Evolutionary conservation across 1,284 basidiomycete genomes (phyloP).

Genomic region (Melampsora americana): DNA sequence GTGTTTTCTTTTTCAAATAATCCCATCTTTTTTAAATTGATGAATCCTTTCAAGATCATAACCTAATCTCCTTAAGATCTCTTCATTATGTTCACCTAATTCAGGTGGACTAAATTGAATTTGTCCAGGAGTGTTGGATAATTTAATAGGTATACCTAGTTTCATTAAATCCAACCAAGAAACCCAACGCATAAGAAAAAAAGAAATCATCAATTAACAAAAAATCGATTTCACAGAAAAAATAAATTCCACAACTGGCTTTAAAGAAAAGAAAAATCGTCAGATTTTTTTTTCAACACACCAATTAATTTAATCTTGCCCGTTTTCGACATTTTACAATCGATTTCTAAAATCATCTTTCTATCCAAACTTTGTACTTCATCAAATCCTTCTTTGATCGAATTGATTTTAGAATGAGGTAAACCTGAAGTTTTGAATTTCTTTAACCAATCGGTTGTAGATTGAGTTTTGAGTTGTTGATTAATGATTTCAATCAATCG

Average conservation of each 20-base stretch:
- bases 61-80: conserved; percentile 60
- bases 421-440: conserved; percentile 76
- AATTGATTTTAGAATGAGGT: conserved; percentile 88
- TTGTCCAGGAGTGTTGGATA: conserved; percentile 25
- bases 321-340: conserved; percentile 67
- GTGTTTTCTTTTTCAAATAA: no score
- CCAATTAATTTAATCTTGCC: conserved; percentile 71
- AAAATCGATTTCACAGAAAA: no score
- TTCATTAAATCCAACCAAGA: conserved; percentile 74
- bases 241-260: no score
- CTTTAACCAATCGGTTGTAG: conserved; percentile 70
- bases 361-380: conserved; percentile 80
- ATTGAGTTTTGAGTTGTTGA: conserved; percentile 59
- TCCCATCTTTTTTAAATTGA: conserved; percentile 60
- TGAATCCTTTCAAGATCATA: conserved; percentile 63
- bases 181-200: conserved; percentile 58
- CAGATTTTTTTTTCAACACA: no score
- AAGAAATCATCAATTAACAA: neutral
- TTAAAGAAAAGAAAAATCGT: no score
- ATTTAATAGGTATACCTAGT: conserved; percentile 18
- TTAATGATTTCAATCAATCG: conserved; percentile 72
- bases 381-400: conserved; percentile 80
- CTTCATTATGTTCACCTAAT: conserved; percentile 55
- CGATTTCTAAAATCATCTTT: conserved; percentile 63
- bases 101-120: conserved; percentile 51